Evolutionary conservation across 2,329 filamentous ascomycete species (phyloP).

Genomic region (Basipetospora chlamydospora): DNA sequence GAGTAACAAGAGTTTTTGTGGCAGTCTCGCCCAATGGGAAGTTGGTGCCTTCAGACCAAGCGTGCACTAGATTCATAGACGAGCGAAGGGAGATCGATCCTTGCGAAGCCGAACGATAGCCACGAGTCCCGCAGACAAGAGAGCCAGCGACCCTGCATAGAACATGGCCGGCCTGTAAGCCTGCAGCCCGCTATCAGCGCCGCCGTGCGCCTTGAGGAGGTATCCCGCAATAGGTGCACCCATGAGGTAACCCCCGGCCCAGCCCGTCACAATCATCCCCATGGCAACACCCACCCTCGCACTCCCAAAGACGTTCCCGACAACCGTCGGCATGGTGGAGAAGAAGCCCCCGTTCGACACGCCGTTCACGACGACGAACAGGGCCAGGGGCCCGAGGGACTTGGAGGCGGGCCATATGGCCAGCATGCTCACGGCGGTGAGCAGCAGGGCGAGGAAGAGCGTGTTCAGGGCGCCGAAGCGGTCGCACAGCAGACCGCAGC

Average conservation of each 20-base stretch:
- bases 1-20: no score
- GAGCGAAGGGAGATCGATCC: constrained; percentile 21
- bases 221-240: constrained; percentile 45
- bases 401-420: constrained; percentile 45
- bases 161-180: constrained; percentile 48
- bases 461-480: constrained; percentile 39
- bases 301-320: constrained; percentile 43
- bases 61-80: no score
- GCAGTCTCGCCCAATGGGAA: no score
- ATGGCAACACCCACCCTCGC: constrained; percentile 39
- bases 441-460: constrained; percentile 31
- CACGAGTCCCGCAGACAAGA: constrained; percentile 28
- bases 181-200: constrained; percentile 29
- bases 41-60: no score
- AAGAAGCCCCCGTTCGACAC: constrained; percentile 49
- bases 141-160: constrained; percentile 40
- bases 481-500: constrained; percentile 39
- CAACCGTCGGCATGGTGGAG: constrained; percentile 46
- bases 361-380: constrained; percentile 46
- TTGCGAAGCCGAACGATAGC: constrained; percentile 27
- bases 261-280: constrained; percentile 47
- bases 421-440: constrained; percentile 43
- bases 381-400: constrained; percentile 34
- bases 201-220: constrained; percentile 39
- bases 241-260: constrained; percentile 46